Conservation (phyloP, 192 early-diverging fungal species). For the Coemansia sp. region DNA sequence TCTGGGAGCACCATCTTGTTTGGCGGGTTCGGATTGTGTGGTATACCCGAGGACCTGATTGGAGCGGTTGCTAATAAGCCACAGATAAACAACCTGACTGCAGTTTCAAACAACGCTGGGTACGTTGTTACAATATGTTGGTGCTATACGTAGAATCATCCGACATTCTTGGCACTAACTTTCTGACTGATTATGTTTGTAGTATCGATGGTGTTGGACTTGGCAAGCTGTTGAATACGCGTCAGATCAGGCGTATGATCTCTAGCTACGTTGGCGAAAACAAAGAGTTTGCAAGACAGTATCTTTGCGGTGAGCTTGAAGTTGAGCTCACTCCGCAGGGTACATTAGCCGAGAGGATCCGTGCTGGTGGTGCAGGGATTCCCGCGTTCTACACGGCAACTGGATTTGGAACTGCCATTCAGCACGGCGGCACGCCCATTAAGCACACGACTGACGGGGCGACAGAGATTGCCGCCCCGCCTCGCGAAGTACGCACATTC, state of each 20-base stretch:
- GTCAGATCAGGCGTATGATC: constrained; percentile 81
- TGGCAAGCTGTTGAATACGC: constrained; percentile 64
- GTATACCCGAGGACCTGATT: constrained; percentile 74
- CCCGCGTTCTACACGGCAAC: constrained; percentile 74
- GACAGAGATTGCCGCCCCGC: constrained; percentile 59
- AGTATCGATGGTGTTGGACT: constrained; percentile 49
- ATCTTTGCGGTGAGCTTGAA: constrained; percentile 78
- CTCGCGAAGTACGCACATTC: constrained; percentile 67
- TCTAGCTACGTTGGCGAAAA: constrained; percentile 79
- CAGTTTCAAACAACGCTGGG: constrained; percentile 61
- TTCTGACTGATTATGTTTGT: not conserved
- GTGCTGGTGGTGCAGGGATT: constrained; percentile 78
- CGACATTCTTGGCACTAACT: not conserved
- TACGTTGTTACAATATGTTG: constrained; percentile 17
- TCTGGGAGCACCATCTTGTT: constrained; percentile 66
- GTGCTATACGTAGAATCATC: not conserved
- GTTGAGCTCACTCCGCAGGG: constrained; percentile 79
- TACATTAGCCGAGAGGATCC: constrained; percentile 72
- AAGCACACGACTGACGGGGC: constrained; percentile 60
- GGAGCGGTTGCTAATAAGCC: constrained; percentile 26
- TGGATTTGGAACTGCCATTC: constrained; percentile 68
- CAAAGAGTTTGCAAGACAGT: constrained; percentile 80
- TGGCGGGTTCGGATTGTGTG: constrained; percentile 74
- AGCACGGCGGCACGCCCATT: constrained; percentile 73
- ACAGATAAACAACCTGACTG: constrained; percentile 41